Evolutionary conservation across 371 early-diverging fungal genomes (phyloP).

Genomic region (Mucor mucedo): DNA sequence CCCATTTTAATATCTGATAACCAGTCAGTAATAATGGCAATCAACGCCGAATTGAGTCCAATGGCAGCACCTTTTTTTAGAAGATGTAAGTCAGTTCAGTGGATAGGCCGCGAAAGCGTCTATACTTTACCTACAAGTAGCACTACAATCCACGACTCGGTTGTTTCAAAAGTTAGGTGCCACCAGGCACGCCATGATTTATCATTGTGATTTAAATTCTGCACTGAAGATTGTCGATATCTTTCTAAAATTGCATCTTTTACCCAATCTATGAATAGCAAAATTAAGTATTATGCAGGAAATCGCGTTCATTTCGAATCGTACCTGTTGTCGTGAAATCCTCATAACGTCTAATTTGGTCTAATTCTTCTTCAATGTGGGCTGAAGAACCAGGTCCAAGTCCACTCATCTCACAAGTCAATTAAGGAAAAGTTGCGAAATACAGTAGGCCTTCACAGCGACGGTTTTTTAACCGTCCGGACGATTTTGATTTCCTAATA

Average conservation of each 20-base stretch:
- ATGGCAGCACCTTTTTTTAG: slow-evolving; percentile 72
- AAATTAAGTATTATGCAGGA: slow-evolving; percentile 3
- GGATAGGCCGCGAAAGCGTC: no score
- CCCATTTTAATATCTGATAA: slow-evolving; percentile 87
- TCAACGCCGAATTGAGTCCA: slow-evolving; percentile 81
- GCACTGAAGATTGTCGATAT: slow-evolving; percentile 64
- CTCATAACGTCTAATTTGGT: slow-evolving; percentile 75
- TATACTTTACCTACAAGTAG: slow-evolving; percentile 66
- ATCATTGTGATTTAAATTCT: slow-evolving; percentile 54
- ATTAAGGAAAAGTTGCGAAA: neutral
- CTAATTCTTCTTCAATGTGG: slow-evolving; percentile 57
- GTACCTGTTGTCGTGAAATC: slow-evolving; percentile 85
- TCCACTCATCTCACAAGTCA: slow-evolving; percentile 17
- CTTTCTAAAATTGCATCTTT: slow-evolving; percentile 85
- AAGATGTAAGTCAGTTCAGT: neutral
- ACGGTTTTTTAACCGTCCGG: no score
- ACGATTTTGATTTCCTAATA: no score
- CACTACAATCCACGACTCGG: slow-evolving; percentile 90
- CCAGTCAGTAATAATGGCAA: slow-evolving; percentile 88
- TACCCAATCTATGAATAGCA: slow-evolving; percentile 78
- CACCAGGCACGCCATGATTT: slow-evolving; percentile 66
- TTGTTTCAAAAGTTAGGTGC: slow-evolving; percentile 70
- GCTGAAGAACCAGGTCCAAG: slow-evolving; percentile 34
- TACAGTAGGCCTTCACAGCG: neutral
- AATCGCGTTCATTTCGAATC: neutral